Evolutionary conservation across 2,329 filamentous ascomycete genomes (phyloP).

Genomic region (Hysterium pulicare): DNA sequence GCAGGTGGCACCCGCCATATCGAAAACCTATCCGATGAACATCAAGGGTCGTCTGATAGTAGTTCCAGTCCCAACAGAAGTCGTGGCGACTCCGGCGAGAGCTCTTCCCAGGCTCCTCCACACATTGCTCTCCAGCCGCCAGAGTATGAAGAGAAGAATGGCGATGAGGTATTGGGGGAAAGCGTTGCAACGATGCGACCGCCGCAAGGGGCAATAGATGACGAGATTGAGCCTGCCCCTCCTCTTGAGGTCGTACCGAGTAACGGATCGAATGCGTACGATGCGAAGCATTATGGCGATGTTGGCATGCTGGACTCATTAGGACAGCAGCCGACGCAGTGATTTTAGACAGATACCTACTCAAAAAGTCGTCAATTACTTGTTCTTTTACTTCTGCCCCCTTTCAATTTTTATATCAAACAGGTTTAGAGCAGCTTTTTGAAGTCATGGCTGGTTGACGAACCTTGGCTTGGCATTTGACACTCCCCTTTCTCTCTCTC

Average conservation of each 20-base stretch:
- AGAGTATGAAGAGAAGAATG: neutral
- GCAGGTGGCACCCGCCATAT: constrained; percentile 36
- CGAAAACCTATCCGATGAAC: constrained; percentile 29
- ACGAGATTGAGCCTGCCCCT: neutral
- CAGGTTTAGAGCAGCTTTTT: too few relatives aligned
- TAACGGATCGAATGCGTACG: constrained; percentile 8
- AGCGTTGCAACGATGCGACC: constrained; percentile 2
- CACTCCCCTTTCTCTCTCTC: neutral
- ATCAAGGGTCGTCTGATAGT: constrained; percentile 1
- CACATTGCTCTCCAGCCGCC: constrained; percentile 12
- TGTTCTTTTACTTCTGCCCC: neutral
- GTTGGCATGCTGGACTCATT: constrained; percentile 7
- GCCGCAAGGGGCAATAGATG: neutral
- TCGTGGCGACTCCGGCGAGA: constrained; percentile 23
- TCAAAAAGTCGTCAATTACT: too few relatives aligned
- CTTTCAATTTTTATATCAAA: too few relatives aligned
- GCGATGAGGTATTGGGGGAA: constrained; percentile 1
- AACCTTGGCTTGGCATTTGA: neutral
- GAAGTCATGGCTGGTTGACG: neutral
- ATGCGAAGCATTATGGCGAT: constrained; percentile 13
- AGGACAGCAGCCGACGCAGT: neutral
- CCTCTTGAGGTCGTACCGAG: constrained; percentile 3
- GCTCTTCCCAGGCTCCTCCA: constrained; percentile 10
- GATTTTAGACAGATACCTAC: too few relatives aligned
- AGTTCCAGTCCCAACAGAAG: constrained; percentile 2